Percentiles rank a stretch among this genome's conserved stretches.
These are phyloP conservation scores for Trichoderma lentiforme DNA, from an alignment of 2,329 filamentous ascomycete genomes.

Conservation along the genomic window DNA sequence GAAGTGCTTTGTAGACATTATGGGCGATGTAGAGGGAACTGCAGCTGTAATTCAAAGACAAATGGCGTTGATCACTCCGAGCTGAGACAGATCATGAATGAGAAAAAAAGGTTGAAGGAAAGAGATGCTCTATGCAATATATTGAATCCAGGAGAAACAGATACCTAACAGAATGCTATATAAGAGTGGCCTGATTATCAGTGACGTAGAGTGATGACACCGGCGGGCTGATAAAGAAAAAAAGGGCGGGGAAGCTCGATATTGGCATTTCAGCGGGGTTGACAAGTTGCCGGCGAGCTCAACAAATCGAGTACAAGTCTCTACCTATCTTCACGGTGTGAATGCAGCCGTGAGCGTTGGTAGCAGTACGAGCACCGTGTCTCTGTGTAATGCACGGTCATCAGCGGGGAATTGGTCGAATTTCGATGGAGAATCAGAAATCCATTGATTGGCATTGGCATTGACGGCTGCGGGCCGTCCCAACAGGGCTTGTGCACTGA, in stretches of 20 bases:
- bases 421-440: background rate
- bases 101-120: background rate
- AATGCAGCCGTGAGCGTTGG: background rate
- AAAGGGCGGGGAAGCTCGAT: slow-evolving; percentile 15
- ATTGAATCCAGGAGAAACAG: background rate
- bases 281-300: background rate
- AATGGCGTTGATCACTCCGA: background rate
- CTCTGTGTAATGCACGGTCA: background rate
- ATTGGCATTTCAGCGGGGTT: slow-evolving; percentile 16
- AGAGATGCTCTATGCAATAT: background rate
- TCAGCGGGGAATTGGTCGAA: background rate
- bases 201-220: slow-evolving; percentile 7
- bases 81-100: background rate
- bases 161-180: background rate
- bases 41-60: background rate
- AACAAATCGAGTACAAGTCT: background rate
- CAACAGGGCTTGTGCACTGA: background rate
- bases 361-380: background rate
- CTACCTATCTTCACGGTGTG: background rate
- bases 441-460: background rate
- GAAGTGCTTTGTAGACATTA: slow-evolving; percentile 73
- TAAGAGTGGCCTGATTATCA: slow-evolving; percentile 9
- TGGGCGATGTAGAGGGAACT: slow-evolving; percentile 1
- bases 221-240: background rate
- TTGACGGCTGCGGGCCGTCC: background rate